phyloP scores from a whole-genome alignment of 2,329 filamentous ascomycete species.

The Trichoderma sp. region DNA sequence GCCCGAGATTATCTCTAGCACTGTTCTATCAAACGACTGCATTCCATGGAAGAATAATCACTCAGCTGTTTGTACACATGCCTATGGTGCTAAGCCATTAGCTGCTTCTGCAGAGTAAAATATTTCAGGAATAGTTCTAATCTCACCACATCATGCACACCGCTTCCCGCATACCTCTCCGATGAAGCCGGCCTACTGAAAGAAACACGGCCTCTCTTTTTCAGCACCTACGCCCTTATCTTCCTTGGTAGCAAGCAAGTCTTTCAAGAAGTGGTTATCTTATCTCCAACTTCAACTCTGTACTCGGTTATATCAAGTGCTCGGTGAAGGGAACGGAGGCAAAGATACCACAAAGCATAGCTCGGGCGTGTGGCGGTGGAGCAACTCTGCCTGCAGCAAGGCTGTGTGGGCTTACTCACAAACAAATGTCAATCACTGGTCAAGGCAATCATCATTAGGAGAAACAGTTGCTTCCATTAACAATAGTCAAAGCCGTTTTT shows the following conservation, averaged over 20 bases:
- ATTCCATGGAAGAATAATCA: background rate
- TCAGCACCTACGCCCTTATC: background rate
- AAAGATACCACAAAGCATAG: background rate
- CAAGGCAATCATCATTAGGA: background rate
- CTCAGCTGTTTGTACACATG: background rate
- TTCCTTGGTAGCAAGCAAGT: background rate
- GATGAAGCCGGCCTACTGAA: background rate
- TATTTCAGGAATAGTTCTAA: background rate
- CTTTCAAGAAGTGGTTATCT: background rate
- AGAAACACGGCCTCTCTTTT: background rate
- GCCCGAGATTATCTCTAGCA: background rate
- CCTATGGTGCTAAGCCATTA: background rate
- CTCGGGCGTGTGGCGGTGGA: background rate
- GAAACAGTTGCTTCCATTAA: conserved; percentile 5
- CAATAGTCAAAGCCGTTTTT: conserved; percentile 47
- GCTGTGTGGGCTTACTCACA: background rate
- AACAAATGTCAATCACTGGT: background rate
- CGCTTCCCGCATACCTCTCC: background rate
- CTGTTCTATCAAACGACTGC: background rate
- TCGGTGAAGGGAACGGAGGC: background rate
- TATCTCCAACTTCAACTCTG: background rate
- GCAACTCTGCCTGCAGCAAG: background rate
- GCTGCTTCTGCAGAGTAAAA: background rate
- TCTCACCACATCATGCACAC: background rate
- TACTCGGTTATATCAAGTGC: background rate